Base-by-base conservation (phyloP, 2,329 filamentous ascomycete genomes). In the Sporothrix phasma region DNA sequence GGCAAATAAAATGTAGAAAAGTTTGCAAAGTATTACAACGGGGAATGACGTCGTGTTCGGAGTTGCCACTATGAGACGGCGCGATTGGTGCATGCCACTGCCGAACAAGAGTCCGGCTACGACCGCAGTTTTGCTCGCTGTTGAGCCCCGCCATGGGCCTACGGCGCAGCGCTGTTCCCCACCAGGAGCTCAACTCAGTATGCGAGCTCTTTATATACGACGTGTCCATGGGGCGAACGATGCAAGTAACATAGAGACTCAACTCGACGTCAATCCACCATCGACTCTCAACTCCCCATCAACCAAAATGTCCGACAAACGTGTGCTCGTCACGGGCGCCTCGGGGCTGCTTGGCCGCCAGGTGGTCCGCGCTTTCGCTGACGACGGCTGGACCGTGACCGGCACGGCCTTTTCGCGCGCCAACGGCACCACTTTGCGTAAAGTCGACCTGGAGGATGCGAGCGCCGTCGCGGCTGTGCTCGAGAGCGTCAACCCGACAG, bases 291-390 rank as follows among this genome's bases (percentile, higher is more conserved):
- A 5, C 19, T 17, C 1, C 19, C 29, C 47, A 5, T 15, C 13
- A 17, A 39, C 7, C 10, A 29, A 61, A 31, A 63, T 62, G 60
- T n/a, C 45, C 31, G 26, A 81, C 29, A 54, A 54, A 39, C 51
- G 31, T 22, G 90, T 84, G 10, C 80, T 96, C 29, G 78, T 96
- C 63, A 96, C 92, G 6, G 92, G 92, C 64, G 91, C 90, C 43
- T 93, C 89, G 22, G 92, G 92, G 63, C 81, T 96, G 11, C 82
- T 96, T 1, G 92, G 92, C 58, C 84, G 91, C 49, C 86, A 94
- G 74, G 88, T 96, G 11, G 79, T 87, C 63, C 84, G 82, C 66
- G 84, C 83, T 13, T 96, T 96, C 73, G 78, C 86, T 62, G 75
- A 81, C 64, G 81, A 79, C 34, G 80, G 82, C 43, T 96, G 90